Evolutionary conservation across 495 filamentous ascomycete genomes (phyloP), one percentile per base, ranked within the genome.

Genomic region (Annulohypoxylon bovei): DNA sequence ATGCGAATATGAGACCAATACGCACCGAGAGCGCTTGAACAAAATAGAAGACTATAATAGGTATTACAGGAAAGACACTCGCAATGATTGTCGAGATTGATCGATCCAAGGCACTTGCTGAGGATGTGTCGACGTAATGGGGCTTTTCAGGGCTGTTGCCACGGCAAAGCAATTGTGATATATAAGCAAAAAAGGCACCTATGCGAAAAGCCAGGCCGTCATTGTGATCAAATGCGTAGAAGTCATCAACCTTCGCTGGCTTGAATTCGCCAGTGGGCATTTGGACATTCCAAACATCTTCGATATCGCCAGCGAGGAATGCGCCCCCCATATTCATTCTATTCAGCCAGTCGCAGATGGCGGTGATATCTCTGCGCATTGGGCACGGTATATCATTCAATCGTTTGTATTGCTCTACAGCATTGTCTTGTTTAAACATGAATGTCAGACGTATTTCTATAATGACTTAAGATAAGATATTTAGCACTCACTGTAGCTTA

Each of bases 401-500:
- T 47, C 44, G 44, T 11, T 47, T 47, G 4, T 47, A 47, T 47
- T 47, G 44, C 4, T 47, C 44, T 18, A 47, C 44, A 11, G 44
- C 20, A 11, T 47, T 47, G 9, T 47, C 44, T 47, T 4, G 3
- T 18, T 18, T 47, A 12, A n/a, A n/a, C n/a, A n/a, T n/a, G n/a
- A 0, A 42, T 16, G 39, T 25, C 9, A 47, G 44, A 18, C 20
- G 11, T 2, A 3, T 22, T 22, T 12, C 18, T 25, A 47, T 11
- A 11, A 2, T 23, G 20, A 18, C 20, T 25, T 4, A 23, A 2
- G 20, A 14, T 11, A n/a, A n/a, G n/a, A n/a, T n/a, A n/a, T n/a
- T n/a, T n/a, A 23, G 22, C 44, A 47, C 44, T 47, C 44, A 47
- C 44, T 47, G 20, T 47, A 47, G 44, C 44, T 47, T 25, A 47